These are phyloP conservation scores for Lecanicillium sp. DNA, from an alignment of 2,329 filamentous ascomycete genomes.

Conservation along the genomic window DNA sequence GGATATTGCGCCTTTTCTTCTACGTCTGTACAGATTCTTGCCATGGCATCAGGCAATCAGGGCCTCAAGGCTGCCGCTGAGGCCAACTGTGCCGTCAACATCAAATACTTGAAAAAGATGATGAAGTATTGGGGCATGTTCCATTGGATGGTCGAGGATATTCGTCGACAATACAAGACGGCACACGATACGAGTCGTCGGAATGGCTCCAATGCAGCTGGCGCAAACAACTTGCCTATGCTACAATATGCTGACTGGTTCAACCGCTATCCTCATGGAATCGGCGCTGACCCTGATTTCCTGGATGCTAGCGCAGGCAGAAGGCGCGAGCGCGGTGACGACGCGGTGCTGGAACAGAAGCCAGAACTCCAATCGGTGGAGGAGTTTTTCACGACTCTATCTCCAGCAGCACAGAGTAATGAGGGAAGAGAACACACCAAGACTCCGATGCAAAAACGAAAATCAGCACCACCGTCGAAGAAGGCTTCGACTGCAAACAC, in stretches of 20 bases:
- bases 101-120: slow-evolving; percentile 88
- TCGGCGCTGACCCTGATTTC: slow-evolving; percentile 72
- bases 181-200: slow-evolving; percentile 74
- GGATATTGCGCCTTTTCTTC: slow-evolving; percentile 93
- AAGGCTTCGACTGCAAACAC: slow-evolving; percentile 17
- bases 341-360: slow-evolving; percentile 82
- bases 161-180: slow-evolving; percentile 78
- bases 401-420: slow-evolving; percentile 46
- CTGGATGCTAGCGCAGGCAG: slow-evolving; percentile 61
- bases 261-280: slow-evolving; percentile 80
- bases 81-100: slow-evolving; percentile 75
- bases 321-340: slow-evolving; percentile 71
- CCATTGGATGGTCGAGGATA: slow-evolving; percentile 88
- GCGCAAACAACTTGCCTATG: slow-evolving; percentile 44
- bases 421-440: slow-evolving; percentile 24
- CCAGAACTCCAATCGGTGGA: slow-evolving; percentile 88
- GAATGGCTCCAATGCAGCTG: slow-evolving; percentile 42
- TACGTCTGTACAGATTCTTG: slow-evolving; percentile 88
- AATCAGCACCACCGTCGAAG: slow-evolving; percentile 21
- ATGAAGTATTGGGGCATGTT: slow-evolving; percentile 99
- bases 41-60: slow-evolving; percentile 79
- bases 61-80: slow-evolving; percentile 70
- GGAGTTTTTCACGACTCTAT: slow-evolving; percentile 81
- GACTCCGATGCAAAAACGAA: slow-evolving; percentile 26
- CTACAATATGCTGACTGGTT: slow-evolving; percentile 99